A percentile compares a stretch with the other conserved stretches of the same genome.
These are phyloP conservation scores for Boletus barrowsii DNA, from an alignment of 768 basidiomycete species.

Conservation along the genomic window DNA sequence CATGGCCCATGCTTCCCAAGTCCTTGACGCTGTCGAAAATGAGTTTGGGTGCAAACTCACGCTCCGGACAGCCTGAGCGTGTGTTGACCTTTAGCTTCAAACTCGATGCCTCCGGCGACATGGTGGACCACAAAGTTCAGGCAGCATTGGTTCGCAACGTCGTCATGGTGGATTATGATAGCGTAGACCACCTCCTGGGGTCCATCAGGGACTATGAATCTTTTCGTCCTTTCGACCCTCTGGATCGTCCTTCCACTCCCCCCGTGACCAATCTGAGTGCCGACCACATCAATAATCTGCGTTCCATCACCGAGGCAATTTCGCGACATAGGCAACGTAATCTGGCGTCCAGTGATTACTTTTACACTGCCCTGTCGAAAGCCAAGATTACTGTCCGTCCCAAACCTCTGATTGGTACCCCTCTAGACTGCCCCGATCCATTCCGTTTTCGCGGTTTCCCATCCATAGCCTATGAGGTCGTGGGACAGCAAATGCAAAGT, in stretches of 20 bases:
- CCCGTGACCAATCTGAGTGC: slow-evolving; percentile 7
- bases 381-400: slow-evolving; percentile 28
- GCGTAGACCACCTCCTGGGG: slow-evolving; percentile 55
- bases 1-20: slow-evolving; percentile 72
- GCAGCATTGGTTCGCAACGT: slow-evolving; percentile 75
- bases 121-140: slow-evolving; percentile 66
- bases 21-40: slow-evolving; percentile 47
- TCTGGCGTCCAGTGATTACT: slow-evolving; percentile 19
- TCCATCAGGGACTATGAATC: slow-evolving; percentile 6
- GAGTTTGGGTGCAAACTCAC: slow-evolving; percentile 42
- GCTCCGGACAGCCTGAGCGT: slow-evolving; percentile 41
- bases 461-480: slow-evolving; percentile 44
- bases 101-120: slow-evolving; percentile 56
- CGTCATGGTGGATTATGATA: slow-evolving; percentile 58
- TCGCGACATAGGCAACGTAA: slow-evolving; percentile 24
- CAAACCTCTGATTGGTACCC: slow-evolving; percentile 33
- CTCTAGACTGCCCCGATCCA: slow-evolving; percentile 27
- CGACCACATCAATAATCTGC: slow-evolving; percentile 29
- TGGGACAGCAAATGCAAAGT: slow-evolving; percentile 19
- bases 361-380: slow-evolving; percentile 24
- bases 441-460: slow-evolving; percentile 50
- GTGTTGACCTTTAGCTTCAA: slow-evolving; percentile 81
- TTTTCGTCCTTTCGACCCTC: slow-evolving; percentile 22
- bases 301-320: slow-evolving; percentile 29
- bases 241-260: neutral